Conservation (phyloP, 2,329 filamentous ascomycete genomes). For the Daldinia eschscholtzii region DNA sequence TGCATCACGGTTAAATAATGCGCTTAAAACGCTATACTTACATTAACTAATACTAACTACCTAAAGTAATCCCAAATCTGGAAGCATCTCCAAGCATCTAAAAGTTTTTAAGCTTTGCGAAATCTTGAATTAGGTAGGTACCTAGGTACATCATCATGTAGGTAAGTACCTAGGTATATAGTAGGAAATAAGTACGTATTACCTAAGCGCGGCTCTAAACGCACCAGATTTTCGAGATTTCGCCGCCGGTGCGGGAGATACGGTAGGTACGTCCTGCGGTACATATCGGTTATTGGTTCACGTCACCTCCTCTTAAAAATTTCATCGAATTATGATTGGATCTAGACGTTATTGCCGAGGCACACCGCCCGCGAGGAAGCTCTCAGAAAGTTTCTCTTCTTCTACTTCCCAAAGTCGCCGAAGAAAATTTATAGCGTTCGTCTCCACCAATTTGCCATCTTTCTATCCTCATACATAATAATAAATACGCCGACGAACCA, state of each 20-base stretch:
- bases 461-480: constrained; percentile 43
- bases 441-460: constrained; percentile 42
- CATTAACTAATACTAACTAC: background rate
- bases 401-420: constrained; percentile 45
- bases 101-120: background rate
- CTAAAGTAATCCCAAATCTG: background rate
- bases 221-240: background rate
- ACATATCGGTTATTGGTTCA: constrained; percentile 21
- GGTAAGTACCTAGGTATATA: too few species aligned
- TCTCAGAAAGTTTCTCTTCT: constrained; percentile 48
- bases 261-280: constrained; percentile 7
- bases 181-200: constrained; percentile 20
- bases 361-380: constrained; percentile 50
- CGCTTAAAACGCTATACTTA: background rate
- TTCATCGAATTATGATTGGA: constrained; percentile 37
- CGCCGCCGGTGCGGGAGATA: constrained; percentile 3
- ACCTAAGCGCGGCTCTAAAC: constrained; percentile 35
- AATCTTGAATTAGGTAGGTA: background rate
- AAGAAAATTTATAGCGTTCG: constrained; percentile 45
- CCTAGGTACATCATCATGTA: too few species aligned
- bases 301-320: constrained; percentile 40
- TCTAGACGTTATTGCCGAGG: constrained; percentile 42
- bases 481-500: constrained; percentile 45
- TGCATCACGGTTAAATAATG: background rate
- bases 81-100: background rate